phyloP scores from a whole-genome alignment of 495 filamentous ascomycete species.

The Ramalina intermedia region DNA sequence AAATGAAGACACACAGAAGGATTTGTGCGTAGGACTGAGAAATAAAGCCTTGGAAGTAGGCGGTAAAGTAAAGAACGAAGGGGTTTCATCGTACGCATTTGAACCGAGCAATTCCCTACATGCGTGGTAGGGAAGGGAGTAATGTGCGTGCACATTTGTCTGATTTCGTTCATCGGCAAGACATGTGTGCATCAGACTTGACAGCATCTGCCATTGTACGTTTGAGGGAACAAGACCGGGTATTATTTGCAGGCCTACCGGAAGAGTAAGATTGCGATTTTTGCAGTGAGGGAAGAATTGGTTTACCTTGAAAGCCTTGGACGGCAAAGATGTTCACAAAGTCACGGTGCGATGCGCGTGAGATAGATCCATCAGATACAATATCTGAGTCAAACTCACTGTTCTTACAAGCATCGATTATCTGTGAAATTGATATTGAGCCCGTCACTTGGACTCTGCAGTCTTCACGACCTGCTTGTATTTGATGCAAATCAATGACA shows the following conservation, averaged over 20 bases:
- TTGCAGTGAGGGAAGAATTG: neutral
- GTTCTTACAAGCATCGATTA: constrained; percentile 5
- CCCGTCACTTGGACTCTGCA: neutral
- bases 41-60: constrained; percentile 12
- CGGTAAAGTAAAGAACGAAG: constrained; percentile 38
- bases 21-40: constrained; percentile 53
- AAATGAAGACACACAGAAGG: constrained; percentile 47
- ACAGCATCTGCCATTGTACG: constrained; percentile 53
- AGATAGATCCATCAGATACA: neutral
- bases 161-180: constrained; percentile 58
- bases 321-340: constrained; percentile 5
- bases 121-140: constrained; percentile 54
- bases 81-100: neutral
- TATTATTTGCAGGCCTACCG: constrained; percentile 55
- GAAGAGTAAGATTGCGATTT: neutral
- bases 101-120: neutral
- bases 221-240: constrained; percentile 54
- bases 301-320: constrained; percentile 23
- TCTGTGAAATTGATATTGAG: neutral
- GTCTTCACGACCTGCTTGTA: neutral
- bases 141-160: constrained; percentile 80
- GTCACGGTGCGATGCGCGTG: too few relatives aligned
- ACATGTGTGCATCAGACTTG: constrained; percentile 61
- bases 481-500: constrained; percentile 34
- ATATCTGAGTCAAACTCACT: neutral